Percentiles rank a stretch among this genome's conserved stretches.
Evolutionary conservation across 2,329 filamentous ascomycete species (phyloP).

Genomic region (Exserohilum rostratum): DNA sequence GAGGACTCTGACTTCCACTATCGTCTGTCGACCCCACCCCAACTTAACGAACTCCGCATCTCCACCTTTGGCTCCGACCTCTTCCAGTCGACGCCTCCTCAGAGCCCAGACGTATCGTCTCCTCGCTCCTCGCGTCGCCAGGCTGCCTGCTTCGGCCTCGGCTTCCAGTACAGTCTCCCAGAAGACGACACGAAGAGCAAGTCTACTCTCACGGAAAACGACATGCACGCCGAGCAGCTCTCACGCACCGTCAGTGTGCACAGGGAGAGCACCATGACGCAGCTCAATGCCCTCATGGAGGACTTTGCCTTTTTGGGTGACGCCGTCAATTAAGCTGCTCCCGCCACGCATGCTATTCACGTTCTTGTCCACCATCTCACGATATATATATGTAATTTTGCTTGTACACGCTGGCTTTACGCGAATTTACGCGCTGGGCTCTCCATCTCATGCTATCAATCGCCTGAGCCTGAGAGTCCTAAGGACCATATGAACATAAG

Average conservation of each 20-base stretch:
- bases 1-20: conserved; percentile 9
- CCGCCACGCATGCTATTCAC: neutral
- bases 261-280: conserved; percentile 31
- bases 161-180: conserved; percentile 45
- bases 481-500: no score
- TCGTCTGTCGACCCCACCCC: conserved; percentile 28
- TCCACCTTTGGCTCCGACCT: conserved; percentile 39
- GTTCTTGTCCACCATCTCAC: neutral
- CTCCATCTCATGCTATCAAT: neutral
- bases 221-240: neutral
- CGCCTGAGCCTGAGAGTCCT: neutral
- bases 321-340: conserved; percentile 26
- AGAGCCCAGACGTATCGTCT: conserved; percentile 20
- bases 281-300: conserved; percentile 34
- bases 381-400: neutral
- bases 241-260: conserved; percentile 17
- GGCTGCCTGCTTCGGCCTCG: conserved; percentile 39
- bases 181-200: conserved; percentile 36
- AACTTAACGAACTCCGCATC: conserved; percentile 32
- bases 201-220: conserved; percentile 32
- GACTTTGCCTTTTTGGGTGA: conserved; percentile 46
- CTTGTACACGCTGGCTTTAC: neutral
- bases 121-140: conserved; percentile 31
- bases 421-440: neutral
- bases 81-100: conserved; percentile 35